Percentiles rank a stretch among this genome's conserved stretches.
phyloP scores from a whole-genome alignment of 2,329 filamentous ascomycete species.

The Cercospora berteroae region DNA sequence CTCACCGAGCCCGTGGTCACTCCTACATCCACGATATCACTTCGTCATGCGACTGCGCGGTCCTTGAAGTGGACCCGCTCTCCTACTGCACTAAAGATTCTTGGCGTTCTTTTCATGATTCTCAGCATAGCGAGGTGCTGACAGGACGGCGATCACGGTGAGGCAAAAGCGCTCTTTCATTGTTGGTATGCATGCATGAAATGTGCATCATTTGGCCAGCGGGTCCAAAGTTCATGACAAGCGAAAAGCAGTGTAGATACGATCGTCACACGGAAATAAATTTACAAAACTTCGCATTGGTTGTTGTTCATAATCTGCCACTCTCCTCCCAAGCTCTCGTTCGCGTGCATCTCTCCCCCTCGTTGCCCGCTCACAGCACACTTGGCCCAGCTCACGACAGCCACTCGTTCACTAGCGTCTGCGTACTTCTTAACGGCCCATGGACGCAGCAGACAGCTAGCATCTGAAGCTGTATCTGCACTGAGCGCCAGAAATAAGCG shows the following conservation, averaged over 20 bases:
- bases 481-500: too few relatives aligned
- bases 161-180: neutral
- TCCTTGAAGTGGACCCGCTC: neutral
- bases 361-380: neutral
- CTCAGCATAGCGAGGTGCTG: neutral
- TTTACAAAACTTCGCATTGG: neutral
- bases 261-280: neutral
- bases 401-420: neutral
- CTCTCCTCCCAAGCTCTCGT: neutral
- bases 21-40: neutral
- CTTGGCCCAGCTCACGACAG: too few relatives aligned
- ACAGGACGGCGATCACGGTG: neutral
- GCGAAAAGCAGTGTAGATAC: neutral
- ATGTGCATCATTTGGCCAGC: neutral
- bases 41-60: neutral
- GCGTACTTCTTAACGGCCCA: neutral
- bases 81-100: neutral
- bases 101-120: neutral
- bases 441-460: neutral
- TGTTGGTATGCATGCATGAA: neutral
- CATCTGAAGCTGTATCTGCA: neutral
- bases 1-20: neutral
- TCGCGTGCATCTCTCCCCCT: neutral
- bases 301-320: neutral
- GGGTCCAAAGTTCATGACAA: neutral